phyloP scores from a whole-genome alignment of 2,329 filamentous ascomycete genomes.

The Xylaria multiplex region DNA sequence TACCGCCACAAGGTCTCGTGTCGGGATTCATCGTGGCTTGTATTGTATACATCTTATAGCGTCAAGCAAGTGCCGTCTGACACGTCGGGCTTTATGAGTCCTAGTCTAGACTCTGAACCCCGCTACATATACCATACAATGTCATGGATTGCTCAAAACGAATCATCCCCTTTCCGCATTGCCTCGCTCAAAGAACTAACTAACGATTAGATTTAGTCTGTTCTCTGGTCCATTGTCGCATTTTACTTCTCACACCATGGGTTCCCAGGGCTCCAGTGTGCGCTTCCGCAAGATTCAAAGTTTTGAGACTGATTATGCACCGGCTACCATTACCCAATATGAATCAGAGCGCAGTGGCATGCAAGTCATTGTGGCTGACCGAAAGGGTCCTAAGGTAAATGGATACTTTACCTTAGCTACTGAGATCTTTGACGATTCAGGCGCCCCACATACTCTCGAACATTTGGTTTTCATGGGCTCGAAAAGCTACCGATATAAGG shows the following conservation, averaged over 20 bases:
- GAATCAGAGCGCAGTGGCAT: constrained; percentile 94
- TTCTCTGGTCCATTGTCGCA: constrained; percentile 24
- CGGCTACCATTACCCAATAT: constrained; percentile 91
- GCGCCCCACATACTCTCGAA: constrained; percentile 87
- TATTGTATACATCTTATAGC: constrained; percentile 14
- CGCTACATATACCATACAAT: constrained; percentile 25
- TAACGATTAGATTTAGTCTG: constrained; percentile 10
- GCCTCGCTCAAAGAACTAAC: constrained; percentile 11
- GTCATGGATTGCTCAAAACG: not conserved
- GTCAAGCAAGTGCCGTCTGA: constrained; percentile 39
- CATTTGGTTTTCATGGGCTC: constrained; percentile 91
- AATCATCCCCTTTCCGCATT: not conserved
- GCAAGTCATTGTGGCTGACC: constrained; percentile 91
- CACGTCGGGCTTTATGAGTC: constrained; percentile 35
- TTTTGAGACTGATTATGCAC: constrained; percentile 90
- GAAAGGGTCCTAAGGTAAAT: constrained; percentile 92
- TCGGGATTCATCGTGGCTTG: constrained; percentile 12
- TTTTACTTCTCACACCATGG: constrained; percentile 60
- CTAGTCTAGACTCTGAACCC: constrained; percentile 23
- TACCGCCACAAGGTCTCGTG: constrained; percentile 12
- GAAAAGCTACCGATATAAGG: constrained; percentile 92
- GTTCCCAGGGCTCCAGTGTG: constrained; percentile 58
- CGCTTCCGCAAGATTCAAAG: constrained; percentile 86
- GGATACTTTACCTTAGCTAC: constrained; percentile 96
- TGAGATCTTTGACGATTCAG: constrained; percentile 97